Base-by-base conservation (phyloP, 2,329 filamentous ascomycete species). In the Xylariaceae sp. region DNA sequence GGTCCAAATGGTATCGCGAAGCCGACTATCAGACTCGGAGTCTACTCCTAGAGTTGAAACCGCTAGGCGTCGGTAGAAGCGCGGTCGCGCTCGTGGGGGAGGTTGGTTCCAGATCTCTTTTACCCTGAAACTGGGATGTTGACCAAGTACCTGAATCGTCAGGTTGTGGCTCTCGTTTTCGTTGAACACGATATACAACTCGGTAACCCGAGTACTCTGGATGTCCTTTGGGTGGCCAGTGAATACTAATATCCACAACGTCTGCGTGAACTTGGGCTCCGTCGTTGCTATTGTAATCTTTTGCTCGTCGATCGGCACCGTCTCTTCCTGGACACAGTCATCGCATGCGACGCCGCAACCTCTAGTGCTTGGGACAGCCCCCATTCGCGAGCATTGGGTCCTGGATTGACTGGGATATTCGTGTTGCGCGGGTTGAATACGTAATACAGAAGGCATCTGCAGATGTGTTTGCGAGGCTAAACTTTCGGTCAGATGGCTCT, bases 181-280 rank as follows among this genome's bases (percentile, higher is more conserved):
- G 34, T 59, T 54, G 42, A 56, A 53, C 19, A 54, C 51, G 29
- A 60, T 54, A 26, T 48, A 55, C 28, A 62, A 43, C 39, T 62
- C 56, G 42, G 57, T 60, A 34, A 50, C 44, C 41, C 59, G 55
- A 22, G 55, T 38, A 34, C 50, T 56, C 41, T 60, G 55, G 36
- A 55, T 51, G 39, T 62, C 59, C 43, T 47, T 48, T 24, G 57
- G 59, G 15, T 54, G 46, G 17, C 59, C 59, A 24, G 48, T 55
- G 44, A 59, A 61, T 36, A 61, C 55, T 39, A 61, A 42, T 15
- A 62, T 61, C 53, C 53, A 60, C 31, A 62, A 49, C 7, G 55
- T 57, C 33, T 58, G 55, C 34, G 54, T 52, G 19, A 53, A 51
- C 29, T 39, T 42, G 38, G 38, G 38, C 6, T 26, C 22, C 11